Evolutionary conservation across 2,329 filamentous ascomycete genomes (phyloP), one percentile per base, ranked within the genome.

Genomic region (Fusarium chuoi): DNA sequence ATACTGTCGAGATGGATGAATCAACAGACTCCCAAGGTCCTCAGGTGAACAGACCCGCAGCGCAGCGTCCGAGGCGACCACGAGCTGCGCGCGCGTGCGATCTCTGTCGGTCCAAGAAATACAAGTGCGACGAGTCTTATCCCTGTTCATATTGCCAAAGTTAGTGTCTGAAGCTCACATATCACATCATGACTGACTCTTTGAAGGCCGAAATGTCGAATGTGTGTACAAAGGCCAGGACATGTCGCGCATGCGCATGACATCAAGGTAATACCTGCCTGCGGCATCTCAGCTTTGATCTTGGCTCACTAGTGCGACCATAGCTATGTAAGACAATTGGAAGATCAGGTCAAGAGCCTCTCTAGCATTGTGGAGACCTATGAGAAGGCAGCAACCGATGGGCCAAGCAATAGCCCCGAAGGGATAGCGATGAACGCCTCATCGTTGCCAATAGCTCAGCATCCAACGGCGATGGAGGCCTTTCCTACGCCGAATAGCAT

Each of bases 171-270:
- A 12, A 35, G 3, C 11, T 33, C 8, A 14, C 33, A 18, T 15
- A 8, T 24, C n/a, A 24, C 6, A n/a, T n/a, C 3, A n/a, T 14
- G 48, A 9, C 30, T 46, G 41, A 58, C 41, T 14, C 11, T 12
- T 7, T 7, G 2, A 36, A 58, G 55, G 33, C 6, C 55, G 55
- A 7, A 48, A 58, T 58, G 55, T 58, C 8, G 41, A 58, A 36
- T 56, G 55, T 7, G 55, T 58, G 4, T 48, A 58, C 55, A 58
- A 48, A 35, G 41, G 55, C 24, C 55, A 58, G 41, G 30, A 58
- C 28, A 56, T 58, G 41, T 58, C 55, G 30, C 55, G 55, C 4
- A 58, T 58, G 39, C 55, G 41, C 39, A 58, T 58, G 14, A 48
- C 55, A 28, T 58, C 55, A 36, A 48, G 55, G 55, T 48, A 48